These are phyloP conservation scores for Backusella australiensis DNA, from an alignment of 192 early-diverging fungal genomes.

Conservation along the genomic window DNA sequence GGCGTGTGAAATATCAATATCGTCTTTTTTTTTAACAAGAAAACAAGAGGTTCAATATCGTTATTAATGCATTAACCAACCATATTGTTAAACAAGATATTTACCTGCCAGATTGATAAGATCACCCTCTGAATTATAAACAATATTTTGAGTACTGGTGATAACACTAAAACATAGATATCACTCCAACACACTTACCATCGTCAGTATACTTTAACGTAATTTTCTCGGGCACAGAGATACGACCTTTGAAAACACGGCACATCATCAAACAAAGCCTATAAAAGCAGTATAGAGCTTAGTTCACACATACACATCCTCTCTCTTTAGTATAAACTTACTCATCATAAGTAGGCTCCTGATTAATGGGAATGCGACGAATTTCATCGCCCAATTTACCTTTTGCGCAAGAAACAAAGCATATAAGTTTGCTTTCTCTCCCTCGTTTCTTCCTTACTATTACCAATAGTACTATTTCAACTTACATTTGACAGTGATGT, in stretches of 20 bases:
- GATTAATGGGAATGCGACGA: conserved; percentile 44
- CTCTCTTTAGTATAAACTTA: conserved; percentile 6
- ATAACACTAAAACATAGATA: neutral
- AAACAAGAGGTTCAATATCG: neutral
- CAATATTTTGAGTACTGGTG: neutral
- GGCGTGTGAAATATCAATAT: conserved; percentile 48
- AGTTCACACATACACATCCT: neutral
- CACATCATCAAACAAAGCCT: conserved; percentile 49
- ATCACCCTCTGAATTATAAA: conserved; percentile 41
- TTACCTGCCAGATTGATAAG: conserved; percentile 44
- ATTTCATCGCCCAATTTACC: conserved; percentile 46
- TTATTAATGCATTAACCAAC: neutral
- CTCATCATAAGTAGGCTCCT: conserved; percentile 51
- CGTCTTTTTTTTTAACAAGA: conserved; percentile 25
- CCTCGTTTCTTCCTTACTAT: neutral
- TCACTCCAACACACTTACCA: conserved; percentile 26
- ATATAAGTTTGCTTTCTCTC: neutral
- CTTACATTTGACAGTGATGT: conserved; percentile 39
- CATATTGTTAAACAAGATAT: neutral
- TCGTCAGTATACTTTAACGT: conserved; percentile 45
- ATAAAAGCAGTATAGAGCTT: neutral
- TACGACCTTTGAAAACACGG: conserved; percentile 37
- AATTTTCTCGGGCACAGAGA: conserved; percentile 42
- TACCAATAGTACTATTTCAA: neutral
- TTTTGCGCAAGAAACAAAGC: conserved; percentile 16